Evolutionary conservation across 805 yeast species (phyloP).

Genomic region (Suhomyces canberraensis): DNA sequence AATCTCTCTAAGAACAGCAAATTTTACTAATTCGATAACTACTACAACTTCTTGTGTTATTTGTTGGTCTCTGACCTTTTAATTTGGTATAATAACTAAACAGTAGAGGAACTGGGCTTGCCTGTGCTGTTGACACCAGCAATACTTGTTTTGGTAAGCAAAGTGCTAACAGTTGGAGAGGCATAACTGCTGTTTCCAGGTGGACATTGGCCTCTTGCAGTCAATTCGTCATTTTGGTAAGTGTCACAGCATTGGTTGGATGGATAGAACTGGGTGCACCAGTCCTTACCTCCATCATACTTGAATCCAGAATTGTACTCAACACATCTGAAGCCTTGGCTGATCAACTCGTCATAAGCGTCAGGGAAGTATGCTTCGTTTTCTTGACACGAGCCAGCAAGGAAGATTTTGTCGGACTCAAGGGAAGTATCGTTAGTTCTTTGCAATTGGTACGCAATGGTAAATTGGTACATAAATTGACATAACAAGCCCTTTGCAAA

Average conservation of each 20-base stretch:
- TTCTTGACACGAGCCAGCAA: constrained; percentile 15
- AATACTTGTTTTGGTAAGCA: constrained; percentile 1
- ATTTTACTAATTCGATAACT: too few relatives aligned
- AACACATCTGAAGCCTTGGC: constrained; percentile 14
- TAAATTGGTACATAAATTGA: constrained; percentile 16
- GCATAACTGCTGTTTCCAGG: background rate
- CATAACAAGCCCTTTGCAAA: constrained; percentile 14
- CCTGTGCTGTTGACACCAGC: too few relatives aligned
- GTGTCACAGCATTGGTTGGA: constrained; percentile 13
- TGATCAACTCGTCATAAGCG: constrained; percentile 6
- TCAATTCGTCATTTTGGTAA: constrained; percentile 10
- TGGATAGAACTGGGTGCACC: constrained; percentile 16
- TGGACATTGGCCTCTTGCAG: constrained; percentile 11
- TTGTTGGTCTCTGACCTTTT: too few relatives aligned
- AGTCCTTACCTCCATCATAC: constrained; percentile 16
- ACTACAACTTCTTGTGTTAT: too few relatives aligned
- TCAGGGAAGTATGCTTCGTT: constrained; percentile 12
- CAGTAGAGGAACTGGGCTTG: too few relatives aligned
- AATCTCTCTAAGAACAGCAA: too few relatives aligned
- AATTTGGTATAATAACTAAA: too few relatives aligned
- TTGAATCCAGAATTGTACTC: constrained; percentile 16
- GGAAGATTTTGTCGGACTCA: constrained; percentile 14
- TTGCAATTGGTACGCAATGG: constrained; percentile 14
- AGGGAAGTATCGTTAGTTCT: constrained; percentile 2
- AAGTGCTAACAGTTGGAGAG: too few relatives aligned